These are phyloP conservation scores for Coemansia sp. DNA, from an alignment of 192 early-diverging fungal genomes.

Conservation along the genomic window DNA sequence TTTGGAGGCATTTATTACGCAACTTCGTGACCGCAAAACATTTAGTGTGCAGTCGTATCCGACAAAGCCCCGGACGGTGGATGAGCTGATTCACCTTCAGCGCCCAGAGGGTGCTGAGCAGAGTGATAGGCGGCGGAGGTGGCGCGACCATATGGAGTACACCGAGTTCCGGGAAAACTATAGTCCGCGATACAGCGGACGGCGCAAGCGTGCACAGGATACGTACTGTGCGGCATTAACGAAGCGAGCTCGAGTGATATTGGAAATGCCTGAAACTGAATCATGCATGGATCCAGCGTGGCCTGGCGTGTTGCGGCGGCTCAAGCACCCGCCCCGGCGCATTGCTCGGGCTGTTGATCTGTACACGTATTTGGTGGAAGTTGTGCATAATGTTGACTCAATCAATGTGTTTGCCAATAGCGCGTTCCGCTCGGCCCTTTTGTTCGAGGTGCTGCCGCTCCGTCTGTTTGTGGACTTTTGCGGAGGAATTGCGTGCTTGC, in stretches of 20 bases:
- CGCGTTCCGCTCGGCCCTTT: constrained; percentile 17
- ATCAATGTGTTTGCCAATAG: constrained; percentile 17
- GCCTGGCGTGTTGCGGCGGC: constrained; percentile 6
- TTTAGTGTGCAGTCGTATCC: neutral
- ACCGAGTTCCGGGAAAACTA: neutral
- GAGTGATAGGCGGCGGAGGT: neutral
- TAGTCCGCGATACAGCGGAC: neutral
- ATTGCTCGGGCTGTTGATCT: constrained; percentile 28
- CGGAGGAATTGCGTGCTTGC: constrained; percentile 15
- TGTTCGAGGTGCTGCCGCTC: constrained; percentile 29
- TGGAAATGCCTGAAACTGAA: neutral
- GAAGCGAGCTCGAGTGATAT: constrained; percentile 15
- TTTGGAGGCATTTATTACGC: constrained; percentile 23
- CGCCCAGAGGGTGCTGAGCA: constrained; percentile 12
- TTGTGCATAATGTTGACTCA: constrained; percentile 19
- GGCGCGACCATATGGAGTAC: neutral
- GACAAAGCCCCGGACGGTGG: neutral
- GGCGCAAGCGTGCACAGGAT: neutral
- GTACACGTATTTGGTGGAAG: constrained; percentile 17
- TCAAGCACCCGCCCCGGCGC: constrained; percentile 8
- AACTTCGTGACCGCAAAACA: constrained; percentile 17
- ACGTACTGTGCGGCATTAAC: neutral
- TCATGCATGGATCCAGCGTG: constrained; percentile 3
- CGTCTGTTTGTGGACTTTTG: constrained; percentile 22
- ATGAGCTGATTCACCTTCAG: neutral